Evolutionary conservation across 805 yeast species (phyloP), one percentile per base, ranked within the genome.

Genomic region (Maudiozyma serrabonitensis): DNA sequence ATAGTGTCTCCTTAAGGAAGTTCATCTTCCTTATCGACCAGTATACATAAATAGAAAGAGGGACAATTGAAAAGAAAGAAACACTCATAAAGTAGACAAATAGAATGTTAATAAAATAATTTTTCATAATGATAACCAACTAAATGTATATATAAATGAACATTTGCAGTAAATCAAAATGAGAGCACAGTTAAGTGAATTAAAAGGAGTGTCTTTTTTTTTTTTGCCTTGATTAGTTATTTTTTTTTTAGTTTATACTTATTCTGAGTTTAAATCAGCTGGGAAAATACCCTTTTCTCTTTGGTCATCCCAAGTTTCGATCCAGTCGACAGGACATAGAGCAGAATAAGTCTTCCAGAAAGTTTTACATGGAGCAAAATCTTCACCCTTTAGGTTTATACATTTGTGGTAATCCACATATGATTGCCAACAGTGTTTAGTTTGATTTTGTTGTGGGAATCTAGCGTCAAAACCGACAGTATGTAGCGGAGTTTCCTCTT

Each of bases 331-430:
- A 52, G 95, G 95, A 68, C 95, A 87, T 64, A 87, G 75, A 23
- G 96, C 80, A 61, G 84, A 80, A 79, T 79, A 93, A 50, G 97
- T 87, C 72, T 80, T 84, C 82, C 80, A 87, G 77, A 93, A 93
- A 62, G 87, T 90, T 74, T 89, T 79, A 74, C 99, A 93, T 66
- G 98, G 98, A 63, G 90, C 95, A 67, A 93, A 93, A 54, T 90
- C 98, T 75, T 91, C 97, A 68, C 99, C 99, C 76, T 91, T 91
- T 59, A 90, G 88, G 65, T 82, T 85, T 69, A 93, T 81, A 78
- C 99, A 93, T 73, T 89, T 90, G 84, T 86, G 93, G 82, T 91
- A 93, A 74, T 93, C 99, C 65, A 93, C 88, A 76, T 91, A 93
- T 61, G 91, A 79, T 76, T 91, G 97, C 82, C 91, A 95, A 79